Evolutionary conservation across 225 moss, liverwort and hornwort species (phyloP).

Genomic region (Ulota crispa): DNA sequence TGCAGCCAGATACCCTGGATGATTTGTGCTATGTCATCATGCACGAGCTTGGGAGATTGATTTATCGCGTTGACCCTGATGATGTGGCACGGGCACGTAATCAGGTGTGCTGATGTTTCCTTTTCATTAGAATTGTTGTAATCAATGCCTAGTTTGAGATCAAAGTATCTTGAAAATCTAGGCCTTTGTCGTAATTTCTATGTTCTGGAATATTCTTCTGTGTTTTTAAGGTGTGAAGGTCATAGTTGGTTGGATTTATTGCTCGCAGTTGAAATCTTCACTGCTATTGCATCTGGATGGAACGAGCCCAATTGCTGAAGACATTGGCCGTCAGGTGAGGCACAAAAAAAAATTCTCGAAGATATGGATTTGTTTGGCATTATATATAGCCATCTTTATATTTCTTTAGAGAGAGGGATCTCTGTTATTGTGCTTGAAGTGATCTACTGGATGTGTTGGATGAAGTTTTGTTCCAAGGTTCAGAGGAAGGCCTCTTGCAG

Average conservation of each 20-base stretch:
- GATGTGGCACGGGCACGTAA: conserved; percentile 89
- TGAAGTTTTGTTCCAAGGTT: neutral
- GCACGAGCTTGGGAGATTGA: conserved; percentile 80
- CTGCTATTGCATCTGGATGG: conserved; percentile 86
- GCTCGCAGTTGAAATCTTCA: conserved; percentile 72
- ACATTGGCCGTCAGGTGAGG: conserved; percentile 90
- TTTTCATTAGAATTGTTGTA: neutral
- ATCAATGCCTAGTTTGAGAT: neutral
- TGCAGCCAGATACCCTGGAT: conserved; percentile 69
- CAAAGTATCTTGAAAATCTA: neutral
- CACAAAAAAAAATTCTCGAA: neutral
- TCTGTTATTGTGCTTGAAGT: neutral
- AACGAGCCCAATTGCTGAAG: conserved; percentile 84
- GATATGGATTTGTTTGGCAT: neutral
- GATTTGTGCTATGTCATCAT: conserved; percentile 86
- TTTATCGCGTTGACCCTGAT: conserved; percentile 83
- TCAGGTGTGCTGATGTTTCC: conserved; percentile 46
- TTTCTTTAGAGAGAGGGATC: neutral
- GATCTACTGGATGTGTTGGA: neutral
- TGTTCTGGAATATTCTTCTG: neutral
- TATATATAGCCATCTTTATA: neutral
- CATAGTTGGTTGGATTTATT: neutral
- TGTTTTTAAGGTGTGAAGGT: neutral
- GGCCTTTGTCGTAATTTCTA: neutral
- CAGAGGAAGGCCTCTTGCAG: neutral